Conservation (phyloP, 1,284 basidiomycete genomes). For the Papiliotrema fonsecae region DNA sequence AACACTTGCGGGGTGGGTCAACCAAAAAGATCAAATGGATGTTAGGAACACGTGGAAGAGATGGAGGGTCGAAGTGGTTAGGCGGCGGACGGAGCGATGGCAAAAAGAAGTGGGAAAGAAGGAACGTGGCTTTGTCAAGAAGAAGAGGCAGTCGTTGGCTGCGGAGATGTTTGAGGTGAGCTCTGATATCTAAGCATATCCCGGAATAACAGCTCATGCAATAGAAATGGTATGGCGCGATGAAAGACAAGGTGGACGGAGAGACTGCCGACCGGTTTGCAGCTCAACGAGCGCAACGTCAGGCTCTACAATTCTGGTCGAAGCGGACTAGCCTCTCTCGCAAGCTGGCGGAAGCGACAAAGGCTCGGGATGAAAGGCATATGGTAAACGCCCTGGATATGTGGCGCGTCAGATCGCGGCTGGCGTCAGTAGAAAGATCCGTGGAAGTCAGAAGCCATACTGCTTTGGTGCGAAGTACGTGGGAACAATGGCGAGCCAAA, state of each 20-base stretch:
- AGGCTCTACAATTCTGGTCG: background rate
- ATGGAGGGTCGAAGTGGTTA: conserved; percentile 25
- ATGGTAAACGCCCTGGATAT: background rate
- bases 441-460: background rate
- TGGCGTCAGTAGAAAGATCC: background rate
- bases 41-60: conserved; percentile 11
- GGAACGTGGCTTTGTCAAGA: conserved; percentile 15
- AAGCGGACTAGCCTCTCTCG: background rate
- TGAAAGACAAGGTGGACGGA: conserved; percentile 4
- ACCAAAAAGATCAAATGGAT: background rate
- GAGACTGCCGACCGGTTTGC: conserved; percentile 5
- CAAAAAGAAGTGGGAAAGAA: conserved; percentile 27
- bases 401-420: background rate
- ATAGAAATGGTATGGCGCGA: conserved; percentile 11
- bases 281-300: background rate
- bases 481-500: background rate
- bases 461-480: background rate
- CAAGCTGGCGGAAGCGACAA: background rate
- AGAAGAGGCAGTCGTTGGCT: conserved; percentile 4
- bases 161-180: conserved; percentile 22
- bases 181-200: background rate
- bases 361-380: background rate
- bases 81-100: conserved; percentile 29
- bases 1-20: conserved; percentile 7
- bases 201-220: no score